Base-by-base conservation (phyloP, 352 stramenopile species). In the Phytophthora hybrid region DNA sequence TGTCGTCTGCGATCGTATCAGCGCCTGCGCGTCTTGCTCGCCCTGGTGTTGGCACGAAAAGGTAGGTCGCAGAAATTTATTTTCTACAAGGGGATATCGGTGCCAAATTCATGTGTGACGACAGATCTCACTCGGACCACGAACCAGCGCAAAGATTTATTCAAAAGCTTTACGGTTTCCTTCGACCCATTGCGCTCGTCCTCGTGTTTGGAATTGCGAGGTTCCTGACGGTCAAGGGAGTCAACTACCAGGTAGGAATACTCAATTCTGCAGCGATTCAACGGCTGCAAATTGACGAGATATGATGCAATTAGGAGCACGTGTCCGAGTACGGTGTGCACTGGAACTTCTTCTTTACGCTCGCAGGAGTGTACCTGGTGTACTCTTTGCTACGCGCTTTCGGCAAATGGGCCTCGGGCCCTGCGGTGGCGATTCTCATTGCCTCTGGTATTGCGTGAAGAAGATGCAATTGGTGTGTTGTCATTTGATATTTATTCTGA, bases 321-420 rank as follows among this genome's bases (percentile, higher is more conserved):
- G 96, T 99, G 49, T 97, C 89, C 5, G 98, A 99, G 82, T 99
- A 99, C 78, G 98, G 98, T 34, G 92, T 99, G 19, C 98, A 99
- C 82, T 99, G 98, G 98, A 99, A 99, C 82, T 99, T 99, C 74
- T 99, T 99, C 84, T 98, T 99, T 66, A 99, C 97, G 4, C 88
- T 99, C 19, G 91, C 84, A 14, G 89, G 84, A 5, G 86, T 97
- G 32, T 95, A 94, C 66, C 34, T 97, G 18, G 63, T 89, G 21
- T 92, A 90, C 59, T 90, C 81, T 10, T 62, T 87, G 18, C 74
- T 97, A 18, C 76, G 80, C 46, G 49, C 78, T 39, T 75, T 92
- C 53, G 85, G 87, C 18, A 73, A 71, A 44, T 90, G 77, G 76
- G 72, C 79, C 6, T 83, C 76, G 0, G 85, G 79, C 6, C 76